Evolutionary conservation across 1,139 yeast species (phyloP), one percentile per base, ranked within the genome.

Genomic region (Protomyces lactucae-debilis): DNA sequence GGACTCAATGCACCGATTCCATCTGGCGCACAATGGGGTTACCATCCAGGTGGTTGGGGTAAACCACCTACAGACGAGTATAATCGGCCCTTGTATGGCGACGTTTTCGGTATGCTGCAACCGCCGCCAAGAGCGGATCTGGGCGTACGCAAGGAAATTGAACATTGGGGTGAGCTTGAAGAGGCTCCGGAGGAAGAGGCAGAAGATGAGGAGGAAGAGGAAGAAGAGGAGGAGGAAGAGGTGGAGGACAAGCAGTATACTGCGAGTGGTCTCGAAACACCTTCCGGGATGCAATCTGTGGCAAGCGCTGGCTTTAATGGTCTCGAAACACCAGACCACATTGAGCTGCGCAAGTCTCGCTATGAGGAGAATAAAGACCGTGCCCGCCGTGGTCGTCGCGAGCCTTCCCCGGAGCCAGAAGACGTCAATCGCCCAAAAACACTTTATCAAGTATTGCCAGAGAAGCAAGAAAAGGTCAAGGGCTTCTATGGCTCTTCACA

Each of bases 1-100:
- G 79, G 88, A 68, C 75, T 76, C 57, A 82, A 80, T 67, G 77
- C 77, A 0, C 76, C 78, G 2, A 71, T 75, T 46, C 80, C 79
- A 1, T 67, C 73, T 1, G 78, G 77, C 12, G 76, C 77, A 6
- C 76, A 73, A 59, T 76, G 76, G 74, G 75, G 77, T 9, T 74
- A 73, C 67, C 78, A 76, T 66, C 76, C 79, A 3, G 79, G 80
- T 53, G 78, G 78, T 8, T 79, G 78, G 70, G 83, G 82, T 3
- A 70, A 72, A 53, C 76, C 79, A 21, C 78, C 77, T 6, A 66
- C 72, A 18, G 76, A 75, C 59, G 75, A 73, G 48, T 69, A 69
- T 53, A 73, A 73, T 14, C 67, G 72, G 3, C 78, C 78, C 2
- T 63, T 76, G 21, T 76, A 75, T 65, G 78, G 76, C 0, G 78